Conservation (phyloP, 495 filamentous ascomycete genomes). For the Penicillium bialowiezense region DNA sequence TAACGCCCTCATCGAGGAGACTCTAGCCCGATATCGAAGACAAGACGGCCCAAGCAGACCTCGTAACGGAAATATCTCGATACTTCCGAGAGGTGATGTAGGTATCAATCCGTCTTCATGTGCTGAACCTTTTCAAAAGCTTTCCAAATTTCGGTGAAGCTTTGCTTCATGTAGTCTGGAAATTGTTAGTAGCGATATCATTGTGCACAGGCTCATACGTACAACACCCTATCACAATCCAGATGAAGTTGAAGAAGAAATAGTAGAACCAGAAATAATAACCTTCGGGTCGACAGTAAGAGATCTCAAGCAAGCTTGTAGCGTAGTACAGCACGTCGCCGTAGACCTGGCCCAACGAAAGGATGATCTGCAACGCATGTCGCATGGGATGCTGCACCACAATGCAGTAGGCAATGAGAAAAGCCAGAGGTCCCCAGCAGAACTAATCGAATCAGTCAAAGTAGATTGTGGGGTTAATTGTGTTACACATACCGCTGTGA, state of each 20-base stretch:
- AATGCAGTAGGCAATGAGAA: slow-evolving; percentile 58
- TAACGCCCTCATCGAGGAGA: too few relatives aligned
- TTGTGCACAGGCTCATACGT: neutral
- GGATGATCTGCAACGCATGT: slow-evolving; percentile 63
- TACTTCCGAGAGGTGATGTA: too few relatives aligned
- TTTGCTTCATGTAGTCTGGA: neutral
- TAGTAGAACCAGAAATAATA: slow-evolving; percentile 81
- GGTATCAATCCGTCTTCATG: neutral
- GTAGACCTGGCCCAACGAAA: slow-evolving; percentile 75
- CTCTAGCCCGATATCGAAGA: too few relatives aligned
- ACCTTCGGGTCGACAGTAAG: slow-evolving; percentile 67
- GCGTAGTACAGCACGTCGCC: slow-evolving; percentile 78
- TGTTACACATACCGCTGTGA: slow-evolving; percentile 50
- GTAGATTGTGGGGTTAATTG: neutral
- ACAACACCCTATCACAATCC: slow-evolving; percentile 50
- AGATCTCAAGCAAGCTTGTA: slow-evolving; percentile 62
- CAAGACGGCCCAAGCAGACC: too few relatives aligned
- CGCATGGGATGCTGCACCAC: slow-evolving; percentile 52
- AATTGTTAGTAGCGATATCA: neutral
- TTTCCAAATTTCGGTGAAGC: neutral
- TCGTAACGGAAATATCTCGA: too few relatives aligned
- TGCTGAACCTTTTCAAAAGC: neutral
- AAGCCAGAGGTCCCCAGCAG: slow-evolving; percentile 71
- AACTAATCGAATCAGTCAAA: slow-evolving; percentile 19
- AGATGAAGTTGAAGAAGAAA: slow-evolving; percentile 72